Percentiles rank a stretch among this genome's conserved stretches.
These are phyloP conservation scores for Xylariaceae sp. DNA, from an alignment of 2,329 filamentous ascomycete species.

Conservation along the genomic window DNA sequence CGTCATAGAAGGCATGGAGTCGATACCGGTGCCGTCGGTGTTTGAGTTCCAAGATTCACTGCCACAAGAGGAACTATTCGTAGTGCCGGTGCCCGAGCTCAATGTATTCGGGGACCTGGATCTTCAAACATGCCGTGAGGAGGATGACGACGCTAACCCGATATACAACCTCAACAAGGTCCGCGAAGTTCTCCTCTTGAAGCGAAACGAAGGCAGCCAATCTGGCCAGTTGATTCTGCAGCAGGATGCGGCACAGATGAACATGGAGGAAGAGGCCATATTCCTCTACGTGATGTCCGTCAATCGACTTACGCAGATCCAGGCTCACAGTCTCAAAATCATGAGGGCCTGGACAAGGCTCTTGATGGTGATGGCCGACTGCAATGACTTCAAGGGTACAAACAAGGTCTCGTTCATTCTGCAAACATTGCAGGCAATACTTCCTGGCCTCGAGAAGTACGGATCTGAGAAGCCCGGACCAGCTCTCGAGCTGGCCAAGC, in stretches of 20 bases:
- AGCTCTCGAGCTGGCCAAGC: constrained; percentile 68
- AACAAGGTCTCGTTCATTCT: constrained; percentile 73
- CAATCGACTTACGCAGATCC: constrained; percentile 59
- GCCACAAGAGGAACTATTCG: constrained; percentile 46
- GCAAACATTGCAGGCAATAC: constrained; percentile 77
- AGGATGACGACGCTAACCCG: constrained; percentile 50
- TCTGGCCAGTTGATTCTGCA: constrained; percentile 44
- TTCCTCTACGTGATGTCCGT: constrained; percentile 56
- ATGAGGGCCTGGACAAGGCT: constrained; percentile 82
- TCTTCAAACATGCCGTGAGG: constrained; percentile 58
- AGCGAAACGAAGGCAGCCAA: constrained; percentile 56
- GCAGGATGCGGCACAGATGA: constrained; percentile 46
- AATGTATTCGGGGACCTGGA: constrained; percentile 62
- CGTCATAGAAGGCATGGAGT: constrained; percentile 59
- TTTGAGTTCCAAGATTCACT: constrained; percentile 95
- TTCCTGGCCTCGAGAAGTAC: constrained; percentile 79
- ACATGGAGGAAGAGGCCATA: constrained; percentile 56
- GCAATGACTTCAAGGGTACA: constrained; percentile 70
- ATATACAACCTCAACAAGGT: constrained; percentile 67
- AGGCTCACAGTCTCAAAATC: constrained; percentile 56
- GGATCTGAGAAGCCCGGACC: constrained; percentile 64
- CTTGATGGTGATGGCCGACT: constrained; percentile 74
- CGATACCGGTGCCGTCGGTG: constrained; percentile 65
- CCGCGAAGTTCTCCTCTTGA: constrained; percentile 67
- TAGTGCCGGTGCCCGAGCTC: constrained; percentile 47